Evolutionary conservation across 2,329 filamentous ascomycete species (phyloP).

Genomic region (Tolypocladium nubicola): DNA sequence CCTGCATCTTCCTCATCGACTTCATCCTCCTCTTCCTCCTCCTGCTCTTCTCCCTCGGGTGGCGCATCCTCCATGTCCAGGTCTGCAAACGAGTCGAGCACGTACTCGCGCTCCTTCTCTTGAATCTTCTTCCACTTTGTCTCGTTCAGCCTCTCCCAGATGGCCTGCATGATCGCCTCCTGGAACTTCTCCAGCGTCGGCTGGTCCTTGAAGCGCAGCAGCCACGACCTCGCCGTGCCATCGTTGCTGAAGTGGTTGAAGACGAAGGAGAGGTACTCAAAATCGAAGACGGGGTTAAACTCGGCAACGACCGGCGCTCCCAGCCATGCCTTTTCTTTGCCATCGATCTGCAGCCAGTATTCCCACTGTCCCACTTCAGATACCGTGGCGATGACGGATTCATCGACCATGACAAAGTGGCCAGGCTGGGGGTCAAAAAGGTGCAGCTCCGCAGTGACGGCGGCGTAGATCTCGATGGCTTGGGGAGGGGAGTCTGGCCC

Average conservation of each 20-base stretch:
- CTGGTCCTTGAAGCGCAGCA: conserved; percentile 83
- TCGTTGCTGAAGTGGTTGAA: conserved; percentile 93
- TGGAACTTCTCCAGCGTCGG: conserved; percentile 77
- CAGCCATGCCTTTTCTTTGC: conserved; percentile 70
- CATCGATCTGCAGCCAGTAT: conserved; percentile 86
- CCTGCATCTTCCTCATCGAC: conserved; percentile 56
- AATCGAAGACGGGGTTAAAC: conserved; percentile 97
- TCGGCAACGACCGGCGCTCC: conserved; percentile 79
- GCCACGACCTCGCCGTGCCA: conserved; percentile 88
- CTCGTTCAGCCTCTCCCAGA: conserved; percentile 95
- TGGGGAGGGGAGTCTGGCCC: conserved; percentile 40
- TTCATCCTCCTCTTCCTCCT: conserved; percentile 46
- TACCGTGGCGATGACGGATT: conserved; percentile 65
- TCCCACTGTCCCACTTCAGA: conserved; percentile 84
- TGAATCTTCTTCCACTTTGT: conserved; percentile 91
- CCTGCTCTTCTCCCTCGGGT: conserved; percentile 39
- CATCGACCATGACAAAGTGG: conserved; percentile 73
- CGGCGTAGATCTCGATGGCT: conserved; percentile 60
- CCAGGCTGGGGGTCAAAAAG: conserved; percentile 85
- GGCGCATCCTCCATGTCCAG: conserved; percentile 76
- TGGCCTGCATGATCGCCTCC: conserved; percentile 83
- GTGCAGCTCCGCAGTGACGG: conserved; percentile 76
- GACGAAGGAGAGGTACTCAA: conserved; percentile 97
- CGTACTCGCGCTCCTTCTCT: conserved; percentile 86
- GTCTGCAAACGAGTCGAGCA: conserved; percentile 91